Percentiles rank a stretch among this genome's conserved stretches.
Conservation (phyloP, 2,329 filamentous ascomycete species). For the Fusarium caatingaense region DNA sequence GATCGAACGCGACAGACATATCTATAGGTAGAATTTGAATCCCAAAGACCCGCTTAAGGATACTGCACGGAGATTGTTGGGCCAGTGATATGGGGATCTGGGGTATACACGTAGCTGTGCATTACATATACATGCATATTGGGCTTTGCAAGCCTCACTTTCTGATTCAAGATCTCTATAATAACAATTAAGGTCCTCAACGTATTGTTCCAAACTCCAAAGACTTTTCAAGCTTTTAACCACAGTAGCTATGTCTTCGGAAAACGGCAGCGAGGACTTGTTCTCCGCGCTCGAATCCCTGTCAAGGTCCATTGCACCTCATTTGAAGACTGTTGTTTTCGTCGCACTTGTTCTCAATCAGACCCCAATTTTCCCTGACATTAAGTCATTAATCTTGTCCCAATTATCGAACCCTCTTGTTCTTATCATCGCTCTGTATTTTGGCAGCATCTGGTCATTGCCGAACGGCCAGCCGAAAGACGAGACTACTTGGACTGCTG, state of each 20-base stretch:
- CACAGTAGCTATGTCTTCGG: conserved; percentile 14
- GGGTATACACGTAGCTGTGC: conserved; percentile 21
- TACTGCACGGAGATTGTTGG: conserved; percentile 5
- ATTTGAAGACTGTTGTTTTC: conserved; percentile 25
- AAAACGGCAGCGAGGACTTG: conserved; percentile 25
- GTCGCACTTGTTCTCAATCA: conserved; percentile 22
- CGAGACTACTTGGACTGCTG: neutral
- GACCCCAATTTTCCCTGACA: conserved; percentile 11
- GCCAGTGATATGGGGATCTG: neutral
- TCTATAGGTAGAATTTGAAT: neutral
- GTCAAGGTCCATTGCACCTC: conserved; percentile 16
- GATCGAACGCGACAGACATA: neutral
- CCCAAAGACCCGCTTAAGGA: neutral
- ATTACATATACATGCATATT: conserved; percentile 14
- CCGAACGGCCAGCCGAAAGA: conserved; percentile 1
- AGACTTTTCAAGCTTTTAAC: neutral
- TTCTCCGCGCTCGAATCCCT: conserved; percentile 29
- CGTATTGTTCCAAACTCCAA: accelerated
- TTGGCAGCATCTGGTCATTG: conserved; percentile 9
- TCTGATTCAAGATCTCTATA: accelerated
- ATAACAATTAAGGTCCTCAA: neutral
- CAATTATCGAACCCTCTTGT: conserved; percentile 19
- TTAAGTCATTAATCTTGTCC: neutral
- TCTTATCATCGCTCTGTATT: conserved; percentile 16
- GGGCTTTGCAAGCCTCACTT: conserved; percentile 12